Percentiles rank a stretch among this genome's conserved stretches.
Conservation (phyloP, 192 early-diverging fungal genomes). For the Entomortierella lignicola region DNA sequence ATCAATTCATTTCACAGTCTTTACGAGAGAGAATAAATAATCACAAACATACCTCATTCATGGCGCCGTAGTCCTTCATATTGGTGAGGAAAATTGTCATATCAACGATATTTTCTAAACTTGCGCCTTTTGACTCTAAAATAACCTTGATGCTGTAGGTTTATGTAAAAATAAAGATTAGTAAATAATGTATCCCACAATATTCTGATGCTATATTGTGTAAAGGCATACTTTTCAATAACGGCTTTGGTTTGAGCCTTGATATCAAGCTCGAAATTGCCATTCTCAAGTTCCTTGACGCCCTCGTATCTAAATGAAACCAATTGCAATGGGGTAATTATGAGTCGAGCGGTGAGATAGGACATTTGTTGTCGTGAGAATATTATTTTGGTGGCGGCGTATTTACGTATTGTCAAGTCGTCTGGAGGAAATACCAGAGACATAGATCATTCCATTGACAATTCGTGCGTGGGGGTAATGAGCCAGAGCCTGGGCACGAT, state of each 20-base stretch:
- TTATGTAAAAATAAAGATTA: neutral
- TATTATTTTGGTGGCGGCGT: neutral
- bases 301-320: constrained; percentile 45
- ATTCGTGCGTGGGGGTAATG: constrained; percentile 74
- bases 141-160: constrained; percentile 66
- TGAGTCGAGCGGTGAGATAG: neutral
- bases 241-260: constrained; percentile 72
- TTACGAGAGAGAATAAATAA: neutral
- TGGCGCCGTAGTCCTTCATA: constrained; percentile 73
- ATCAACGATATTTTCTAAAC: constrained; percentile 71
- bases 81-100: constrained; percentile 79
- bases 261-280: constrained; percentile 68
- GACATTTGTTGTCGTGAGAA: neutral
- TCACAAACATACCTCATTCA: constrained; percentile 61
- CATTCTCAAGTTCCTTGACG: constrained; percentile 63
- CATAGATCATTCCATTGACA: constrained; percentile 66
- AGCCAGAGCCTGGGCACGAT: constrained; percentile 68
- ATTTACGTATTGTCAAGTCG: constrained; percentile 68
- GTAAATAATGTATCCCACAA: neutral
- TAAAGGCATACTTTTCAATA: constrained; percentile 66
- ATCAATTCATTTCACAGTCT: neutral
- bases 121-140: constrained; percentile 59
- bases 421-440: constrained; percentile 70
- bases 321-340: no score
- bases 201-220: no score